Evolutionary conservation across 352 stramenopile species (phyloP).

Genomic region (Phytopythium kandeliae): DNA sequence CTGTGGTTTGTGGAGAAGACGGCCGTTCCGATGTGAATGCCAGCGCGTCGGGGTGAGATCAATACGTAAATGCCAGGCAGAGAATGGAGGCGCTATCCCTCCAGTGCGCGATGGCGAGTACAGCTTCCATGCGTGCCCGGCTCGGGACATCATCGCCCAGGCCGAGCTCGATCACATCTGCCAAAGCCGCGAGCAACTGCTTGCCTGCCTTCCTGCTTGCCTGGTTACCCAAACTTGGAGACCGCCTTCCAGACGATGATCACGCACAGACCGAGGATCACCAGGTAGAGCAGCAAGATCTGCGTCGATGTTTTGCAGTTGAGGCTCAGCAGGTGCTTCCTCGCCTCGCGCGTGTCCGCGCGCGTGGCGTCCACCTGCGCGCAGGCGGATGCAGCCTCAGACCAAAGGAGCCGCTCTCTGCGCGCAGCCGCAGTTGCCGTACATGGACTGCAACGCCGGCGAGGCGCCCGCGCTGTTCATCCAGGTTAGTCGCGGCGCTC

Average conservation of each 20-base stretch:
- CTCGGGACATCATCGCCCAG: background rate
- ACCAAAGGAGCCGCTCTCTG: too few relatives aligned
- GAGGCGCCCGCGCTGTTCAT: constrained; percentile 63
- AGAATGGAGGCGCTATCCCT: background rate
- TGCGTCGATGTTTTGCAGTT: constrained; percentile 76
- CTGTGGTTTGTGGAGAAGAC: background rate
- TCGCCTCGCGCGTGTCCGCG: constrained; percentile 65
- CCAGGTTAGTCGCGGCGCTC: constrained; percentile 67
- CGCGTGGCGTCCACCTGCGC: constrained; percentile 56
- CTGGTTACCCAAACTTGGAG: constrained; percentile 43
- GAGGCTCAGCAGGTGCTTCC: constrained; percentile 64
- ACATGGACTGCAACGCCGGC: constrained; percentile 66
- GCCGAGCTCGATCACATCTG: too few relatives aligned
- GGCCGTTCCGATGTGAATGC: background rate
- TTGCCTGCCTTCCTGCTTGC: background rate
- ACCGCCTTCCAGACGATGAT: constrained; percentile 72
- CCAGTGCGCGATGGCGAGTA: too few relatives aligned
- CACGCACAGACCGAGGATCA: constrained; percentile 65
- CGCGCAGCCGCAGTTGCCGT: background rate
- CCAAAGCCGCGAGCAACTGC: too few relatives aligned
- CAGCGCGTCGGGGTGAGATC: background rate
- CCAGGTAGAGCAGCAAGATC: constrained; percentile 75
- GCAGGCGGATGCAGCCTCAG: background rate
- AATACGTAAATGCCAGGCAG: background rate
- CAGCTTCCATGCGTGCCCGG: too few relatives aligned